A percentile compares a stretch with the other conserved stretches of the same genome.
These are phyloP conservation scores for Alnus rubra DNA, from an alignment of 306 rosid species.

Conservation along the genomic window DNA sequence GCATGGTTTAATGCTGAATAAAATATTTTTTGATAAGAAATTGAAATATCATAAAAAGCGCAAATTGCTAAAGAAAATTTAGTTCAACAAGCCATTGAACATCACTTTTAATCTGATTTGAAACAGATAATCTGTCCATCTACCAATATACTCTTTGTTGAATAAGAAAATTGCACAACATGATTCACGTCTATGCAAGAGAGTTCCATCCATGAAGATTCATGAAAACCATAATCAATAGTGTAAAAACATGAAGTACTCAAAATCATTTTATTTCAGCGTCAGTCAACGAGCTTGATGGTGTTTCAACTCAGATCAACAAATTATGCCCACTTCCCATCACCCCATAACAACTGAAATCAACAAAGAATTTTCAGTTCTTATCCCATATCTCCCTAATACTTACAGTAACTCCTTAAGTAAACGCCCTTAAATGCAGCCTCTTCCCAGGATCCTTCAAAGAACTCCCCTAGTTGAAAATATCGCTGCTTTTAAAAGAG, in stretches of 20 bases:
- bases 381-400: neutral
- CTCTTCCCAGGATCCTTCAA: neutral
- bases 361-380: neutral
- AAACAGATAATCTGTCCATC: neutral
- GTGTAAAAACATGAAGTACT: too few relatives aligned
- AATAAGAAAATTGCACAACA: neutral
- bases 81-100: neutral
- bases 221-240: neutral
- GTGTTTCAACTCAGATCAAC: neutral
- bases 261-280: neutral
- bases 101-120: neutral
- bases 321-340: too few relatives aligned
- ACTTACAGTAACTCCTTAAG: too few relatives aligned
- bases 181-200: neutral
- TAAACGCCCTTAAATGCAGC: neutral
- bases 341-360: neutral
- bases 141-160: too few relatives aligned
- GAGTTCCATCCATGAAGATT: neutral
- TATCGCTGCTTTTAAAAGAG: neutral
- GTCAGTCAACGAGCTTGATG: neutral
- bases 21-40: too few relatives aligned
- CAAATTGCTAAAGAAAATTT: neutral
- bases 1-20: neutral
- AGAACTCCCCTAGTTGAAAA: neutral
- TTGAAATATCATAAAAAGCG: too few relatives aligned